Evolutionary conservation across 805 yeast genomes (phyloP), one percentile per base, ranked within the genome.

Genomic region (Kuraishia molischiana): DNA sequence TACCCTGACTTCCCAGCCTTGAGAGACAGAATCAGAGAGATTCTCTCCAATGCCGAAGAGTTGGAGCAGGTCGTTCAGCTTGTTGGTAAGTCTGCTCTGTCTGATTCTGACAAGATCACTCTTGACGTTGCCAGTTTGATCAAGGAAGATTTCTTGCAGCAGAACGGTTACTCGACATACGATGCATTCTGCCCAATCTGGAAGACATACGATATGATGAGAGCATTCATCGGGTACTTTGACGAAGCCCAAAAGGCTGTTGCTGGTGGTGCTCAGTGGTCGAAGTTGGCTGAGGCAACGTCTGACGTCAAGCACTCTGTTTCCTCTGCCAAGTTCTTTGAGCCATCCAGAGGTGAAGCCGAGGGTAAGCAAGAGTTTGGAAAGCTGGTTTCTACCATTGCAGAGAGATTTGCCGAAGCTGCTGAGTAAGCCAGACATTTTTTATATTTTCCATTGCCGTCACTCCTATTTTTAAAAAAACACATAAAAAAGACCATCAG

Each of bases 171-270:
- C 69, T 92, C 98, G 34, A 69, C 95, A 32, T 92, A 92, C 59
- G 99, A 92, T 65, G 95, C 95, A 29, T 92, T 87, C 83, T 92
- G 99, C 68, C 99, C 99, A 48, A 85, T 92, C 56, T 92, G 98
- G 98, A 92, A 92, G 73, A 92, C 99, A 34, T 82, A 76, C 51
- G 92, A 85, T 60, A 92, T 92, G 98, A 89, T 92, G 97, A 87
- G 84, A 63, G 81, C 89, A 9, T 92, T 92, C 54, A 77, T 89
- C 42, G 64, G 87, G 26, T 92, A 92, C 65, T 78, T 85, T 56
- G 97, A 90, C 50, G 97, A 92, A 69, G 97, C 99, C 24, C 97
- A 90, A 67, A 89, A 87, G 68, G 95, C 97, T 13, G 83, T 90
- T 44, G 72, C 95, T 29, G 78, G 82, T 51, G 97, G 97, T 55